Evolutionary conservation across 2,329 filamentous ascomycete species (phyloP).

Genomic region (Pseudophaeomoniella oleicola): DNA sequence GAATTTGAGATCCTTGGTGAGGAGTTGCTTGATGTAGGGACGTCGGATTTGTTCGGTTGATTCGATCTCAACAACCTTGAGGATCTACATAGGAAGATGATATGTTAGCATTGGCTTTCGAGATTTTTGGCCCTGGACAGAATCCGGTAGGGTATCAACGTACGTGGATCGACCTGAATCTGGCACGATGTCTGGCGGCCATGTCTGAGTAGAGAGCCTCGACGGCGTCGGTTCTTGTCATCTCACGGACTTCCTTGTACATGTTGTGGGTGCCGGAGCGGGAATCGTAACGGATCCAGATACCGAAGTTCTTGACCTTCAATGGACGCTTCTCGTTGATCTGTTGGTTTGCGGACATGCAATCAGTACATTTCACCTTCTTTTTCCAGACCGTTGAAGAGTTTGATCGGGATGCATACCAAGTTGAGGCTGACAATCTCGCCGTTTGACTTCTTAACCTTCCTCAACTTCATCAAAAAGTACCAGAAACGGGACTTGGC

Average conservation of each 20-base stretch:
- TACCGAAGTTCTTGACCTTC: constrained; percentile 99
- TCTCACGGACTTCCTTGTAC: constrained; percentile 99
- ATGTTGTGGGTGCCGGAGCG: constrained; percentile 99
- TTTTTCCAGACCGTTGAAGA: constrained; percentile 1
- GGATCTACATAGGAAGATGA: constrained; percentile 48
- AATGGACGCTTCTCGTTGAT: constrained; percentile 97
- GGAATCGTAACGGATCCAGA: constrained; percentile 99
- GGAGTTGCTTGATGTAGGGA: constrained; percentile 98
- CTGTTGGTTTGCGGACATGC: constrained; percentile 34
- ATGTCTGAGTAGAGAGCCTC: constrained; percentile 98
- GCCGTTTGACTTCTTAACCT: constrained; percentile 99
- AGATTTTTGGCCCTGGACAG: constrained; percentile 3
- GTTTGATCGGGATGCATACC: constrained; percentile 42
- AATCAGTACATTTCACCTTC: constrained; percentile 2
- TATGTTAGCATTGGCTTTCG: constrained; percentile 12
- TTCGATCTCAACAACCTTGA: constrained; percentile 95
- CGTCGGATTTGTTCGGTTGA: constrained; percentile 90
- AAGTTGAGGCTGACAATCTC: constrained; percentile 96
- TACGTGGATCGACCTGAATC: constrained; percentile 98
- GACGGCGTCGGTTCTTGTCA: constrained; percentile 89
- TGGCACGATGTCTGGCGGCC: constrained; percentile 94
- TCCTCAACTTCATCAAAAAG: constrained; percentile 97
- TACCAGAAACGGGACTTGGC: constrained; percentile 99
- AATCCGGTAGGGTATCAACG: constrained; percentile 23
- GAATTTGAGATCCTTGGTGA: constrained; percentile 92